These are phyloP conservation scores for Clarireedia paspali DNA, from an alignment of 2,329 filamentous ascomycete genomes.

Conservation along the genomic window DNA sequence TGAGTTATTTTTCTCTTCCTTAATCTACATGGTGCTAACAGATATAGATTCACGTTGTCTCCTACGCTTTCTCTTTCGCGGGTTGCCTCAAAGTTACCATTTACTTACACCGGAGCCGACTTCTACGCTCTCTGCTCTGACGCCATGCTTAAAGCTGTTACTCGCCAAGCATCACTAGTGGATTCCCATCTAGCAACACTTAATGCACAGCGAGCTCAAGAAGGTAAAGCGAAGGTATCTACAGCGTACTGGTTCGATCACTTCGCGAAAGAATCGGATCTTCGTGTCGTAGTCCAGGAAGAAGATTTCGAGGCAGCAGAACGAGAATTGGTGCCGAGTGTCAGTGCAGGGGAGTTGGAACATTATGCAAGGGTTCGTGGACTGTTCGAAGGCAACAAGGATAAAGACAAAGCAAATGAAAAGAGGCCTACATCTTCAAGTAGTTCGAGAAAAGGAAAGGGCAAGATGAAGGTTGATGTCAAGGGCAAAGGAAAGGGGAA, in stretches of 20 bases:
- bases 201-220: slow-evolving; percentile 39
- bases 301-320: slow-evolving; percentile 80
- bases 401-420: slow-evolving; percentile 24
- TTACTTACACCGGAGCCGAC: slow-evolving; percentile 96
- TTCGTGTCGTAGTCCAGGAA: slow-evolving; percentile 81
- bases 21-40: slow-evolving; percentile 12
- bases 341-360: slow-evolving; percentile 82
- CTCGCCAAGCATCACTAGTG: slow-evolving; percentile 74
- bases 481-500: slow-evolving; percentile 32
- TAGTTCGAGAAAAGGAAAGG: slow-evolving; percentile 20
- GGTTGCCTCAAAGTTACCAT: slow-evolving; percentile 72
- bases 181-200: slow-evolving; percentile 73
- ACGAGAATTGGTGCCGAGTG: slow-evolving; percentile 81
- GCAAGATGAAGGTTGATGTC: slow-evolving; percentile 10
- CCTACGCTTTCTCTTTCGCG: slow-evolving; percentile 67
- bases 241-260: slow-evolving; percentile 97
- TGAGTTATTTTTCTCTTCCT: slow-evolving; percentile 37
- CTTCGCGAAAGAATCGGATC: slow-evolving; percentile 71
- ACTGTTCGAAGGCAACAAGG: slow-evolving; percentile 64
- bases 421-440: slow-evolving; percentile 2
- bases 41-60: slow-evolving; percentile 71
- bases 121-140: slow-evolving; percentile 96
- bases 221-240: slow-evolving; percentile 41
- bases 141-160: slow-evolving; percentile 98
- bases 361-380: slow-evolving; percentile 83